A percentile compares a stretch with the other conserved stretches of the same genome.
These are phyloP conservation scores for Lecanoromycetidae sp. DNA, from an alignment of 2,329 filamentous ascomycete species.

Conservation along the genomic window DNA sequence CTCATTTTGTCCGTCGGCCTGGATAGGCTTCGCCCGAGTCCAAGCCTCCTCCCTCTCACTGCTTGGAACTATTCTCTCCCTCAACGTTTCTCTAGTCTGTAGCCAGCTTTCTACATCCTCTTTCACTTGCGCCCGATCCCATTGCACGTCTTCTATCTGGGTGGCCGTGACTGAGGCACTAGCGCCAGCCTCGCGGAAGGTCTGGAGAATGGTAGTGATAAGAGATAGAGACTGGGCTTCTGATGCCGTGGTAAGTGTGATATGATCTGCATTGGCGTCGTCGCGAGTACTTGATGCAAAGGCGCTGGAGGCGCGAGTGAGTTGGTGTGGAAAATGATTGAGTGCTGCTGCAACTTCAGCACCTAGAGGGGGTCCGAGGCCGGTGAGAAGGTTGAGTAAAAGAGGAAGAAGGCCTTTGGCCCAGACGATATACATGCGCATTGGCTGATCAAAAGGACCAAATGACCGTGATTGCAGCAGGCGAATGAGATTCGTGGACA, in stretches of 20 bases:
- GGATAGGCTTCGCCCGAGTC: constrained; percentile 31
- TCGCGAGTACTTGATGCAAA: constrained; percentile 43
- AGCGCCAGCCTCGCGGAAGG: constrained; percentile 51
- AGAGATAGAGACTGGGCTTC: constrained; percentile 72
- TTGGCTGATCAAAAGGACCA: constrained; percentile 64
- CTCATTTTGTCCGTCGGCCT: constrained; percentile 38
- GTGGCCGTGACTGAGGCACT: constrained; percentile 44
- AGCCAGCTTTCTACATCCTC: constrained; percentile 81
- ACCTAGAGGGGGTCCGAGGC: constrained; percentile 69
- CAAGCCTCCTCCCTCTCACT: constrained; percentile 60
- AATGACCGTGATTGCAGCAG: constrained; percentile 57
- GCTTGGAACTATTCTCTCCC: constrained; percentile 60
- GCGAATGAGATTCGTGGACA: constrained; percentile 66
- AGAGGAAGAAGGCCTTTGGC: constrained; percentile 75
- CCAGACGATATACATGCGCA: constrained; percentile 82
- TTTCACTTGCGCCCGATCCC: constrained; percentile 59
- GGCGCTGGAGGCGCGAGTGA: constrained; percentile 58
- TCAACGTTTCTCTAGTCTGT: constrained; percentile 53
- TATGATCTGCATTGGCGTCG: constrained; percentile 42
- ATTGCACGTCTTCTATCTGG: constrained; percentile 60
- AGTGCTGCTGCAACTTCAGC: constrained; percentile 77
- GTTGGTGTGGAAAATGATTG: constrained; percentile 73
- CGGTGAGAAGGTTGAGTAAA: constrained; percentile 73
- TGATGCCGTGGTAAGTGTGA: constrained; percentile 60
- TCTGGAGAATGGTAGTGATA: constrained; percentile 58